These are phyloP conservation scores for Phyllosticta citrichinensis DNA, from an alignment of 2,329 filamentous ascomycete species.

Conservation along the genomic window DNA sequence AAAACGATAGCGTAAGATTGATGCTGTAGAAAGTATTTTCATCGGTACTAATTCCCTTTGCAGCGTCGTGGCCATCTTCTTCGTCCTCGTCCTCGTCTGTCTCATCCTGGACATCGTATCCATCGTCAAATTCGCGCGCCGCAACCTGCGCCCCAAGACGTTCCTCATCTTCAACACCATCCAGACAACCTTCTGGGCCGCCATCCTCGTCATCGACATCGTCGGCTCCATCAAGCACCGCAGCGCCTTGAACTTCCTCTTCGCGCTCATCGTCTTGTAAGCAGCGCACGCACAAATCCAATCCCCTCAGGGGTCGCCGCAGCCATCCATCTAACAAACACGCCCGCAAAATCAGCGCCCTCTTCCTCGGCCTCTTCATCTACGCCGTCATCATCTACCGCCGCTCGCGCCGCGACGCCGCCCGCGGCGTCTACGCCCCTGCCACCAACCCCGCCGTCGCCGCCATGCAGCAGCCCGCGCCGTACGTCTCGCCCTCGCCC, in stretches of 20 bases:
- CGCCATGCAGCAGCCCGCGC: not conserved
- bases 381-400: constrained; percentile 3
- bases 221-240: constrained; percentile 15
- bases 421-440: not conserved
- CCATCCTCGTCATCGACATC: constrained; percentile 23
- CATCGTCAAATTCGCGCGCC: constrained; percentile 25
- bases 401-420: not conserved
- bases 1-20: not conserved
- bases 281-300: not conserved
- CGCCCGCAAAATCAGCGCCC: not conserved
- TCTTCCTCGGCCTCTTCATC: constrained; percentile 7
- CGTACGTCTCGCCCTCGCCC: not conserved
- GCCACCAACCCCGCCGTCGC: not conserved
- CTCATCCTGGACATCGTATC: constrained; percentile 25
- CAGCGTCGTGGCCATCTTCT: constrained; percentile 23
- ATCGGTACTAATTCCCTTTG: constrained; percentile 13
- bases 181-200: constrained; percentile 27
- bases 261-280: constrained; percentile 28
- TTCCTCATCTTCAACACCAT: constrained; percentile 28
- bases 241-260: constrained; percentile 17
- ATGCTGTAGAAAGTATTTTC: too few relatives aligned
- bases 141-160: constrained; percentile 21
- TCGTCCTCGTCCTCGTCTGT: constrained; percentile 23
- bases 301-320: too few relatives aligned
- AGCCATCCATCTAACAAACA: not conserved